Conservation (phyloP, 345 rosid species). For the Boechera stricta region DNA sequence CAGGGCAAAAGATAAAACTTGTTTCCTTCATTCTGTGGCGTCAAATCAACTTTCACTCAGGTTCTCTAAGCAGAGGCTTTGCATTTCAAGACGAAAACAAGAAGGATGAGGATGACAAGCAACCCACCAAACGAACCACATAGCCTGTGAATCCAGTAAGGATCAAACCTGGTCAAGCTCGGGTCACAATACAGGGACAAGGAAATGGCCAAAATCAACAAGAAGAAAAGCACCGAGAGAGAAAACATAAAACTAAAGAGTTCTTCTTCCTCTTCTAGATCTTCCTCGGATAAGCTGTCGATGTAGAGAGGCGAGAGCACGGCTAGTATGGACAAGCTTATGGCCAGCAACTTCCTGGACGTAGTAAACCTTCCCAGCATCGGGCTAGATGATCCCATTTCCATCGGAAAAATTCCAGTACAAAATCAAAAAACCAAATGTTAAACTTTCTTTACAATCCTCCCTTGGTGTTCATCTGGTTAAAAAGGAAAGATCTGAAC, state of each 20-base stretch:
- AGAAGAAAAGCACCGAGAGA: conserved; percentile 62
- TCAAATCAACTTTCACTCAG: not conserved
- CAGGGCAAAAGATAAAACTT: conserved; percentile 1
- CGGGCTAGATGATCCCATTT: conserved; percentile 19
- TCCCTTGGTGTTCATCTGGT: conserved; percentile 22
- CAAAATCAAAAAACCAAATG: not conserved
- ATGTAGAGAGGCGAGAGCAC: conserved; percentile 79
- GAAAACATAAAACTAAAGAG: conserved; percentile 46
- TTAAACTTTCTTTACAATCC: conserved; percentile 29
- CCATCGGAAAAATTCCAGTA: conserved; percentile 6
- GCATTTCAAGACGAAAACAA: conserved; percentile 64
- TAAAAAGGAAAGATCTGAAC: not conserved
- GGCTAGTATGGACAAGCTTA: conserved; percentile 59
- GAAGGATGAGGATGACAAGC: conserved; percentile 66
- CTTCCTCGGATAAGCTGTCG: conserved; percentile 47
- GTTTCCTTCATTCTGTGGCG: not conserved
- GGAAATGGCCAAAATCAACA: conserved; percentile 59
- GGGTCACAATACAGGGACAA: conserved; percentile 62
- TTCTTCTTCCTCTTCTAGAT: conserved; percentile 54
- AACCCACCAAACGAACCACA: conserved; percentile 93
- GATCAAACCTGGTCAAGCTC: conserved; percentile 73
- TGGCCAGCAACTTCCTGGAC: conserved; percentile 60
- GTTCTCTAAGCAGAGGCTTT: conserved; percentile 45
- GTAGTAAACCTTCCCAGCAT: conserved; percentile 48
- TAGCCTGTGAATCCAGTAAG: conserved; percentile 83